phyloP scores from a whole-genome alignment of 805 yeast genomes.

The Starmerella kuoi region DNA sequence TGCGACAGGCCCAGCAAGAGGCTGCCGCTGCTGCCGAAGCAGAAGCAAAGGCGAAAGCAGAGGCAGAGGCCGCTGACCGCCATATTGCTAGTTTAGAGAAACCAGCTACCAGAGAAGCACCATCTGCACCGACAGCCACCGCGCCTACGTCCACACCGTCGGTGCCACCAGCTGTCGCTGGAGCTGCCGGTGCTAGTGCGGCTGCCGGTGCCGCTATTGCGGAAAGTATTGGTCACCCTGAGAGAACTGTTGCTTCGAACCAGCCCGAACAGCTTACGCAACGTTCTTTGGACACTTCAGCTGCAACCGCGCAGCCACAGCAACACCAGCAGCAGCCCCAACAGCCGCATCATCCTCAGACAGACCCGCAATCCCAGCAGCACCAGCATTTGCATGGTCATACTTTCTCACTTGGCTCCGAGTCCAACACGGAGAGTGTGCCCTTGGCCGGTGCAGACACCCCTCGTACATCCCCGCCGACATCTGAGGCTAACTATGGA shows the following conservation, averaged over 20 bases:
- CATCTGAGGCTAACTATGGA: slow-evolving; percentile 12
- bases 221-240: not conserved
- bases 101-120: not conserved
- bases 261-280: not conserved
- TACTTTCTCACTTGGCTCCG: not conserved
- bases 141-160: not conserved
- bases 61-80: not conserved
- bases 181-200: not conserved
- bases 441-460: slow-evolving; percentile 9
- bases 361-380: too few relatives aligned
- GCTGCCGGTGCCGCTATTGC: not conserved
- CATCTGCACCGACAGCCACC: not conserved
- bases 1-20: slow-evolving; percentile 1
- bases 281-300: too few relatives aligned
- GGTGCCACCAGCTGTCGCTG: not conserved
- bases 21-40: slow-evolving; percentile 10
- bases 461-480: slow-evolving; percentile 16
- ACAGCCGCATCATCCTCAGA: too few relatives aligned
- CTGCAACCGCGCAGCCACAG: too few relatives aligned
- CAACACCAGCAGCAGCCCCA: too few relatives aligned
- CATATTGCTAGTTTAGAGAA: not conserved
- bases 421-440: not conserved
- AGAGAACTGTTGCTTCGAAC: not conserved
- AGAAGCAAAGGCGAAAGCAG: slow-evolving; percentile 7
- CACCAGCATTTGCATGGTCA: not conserved